Percentiles rank a stretch among this genome's conserved stretches.
phyloP scores from a whole-genome alignment of 768 basidiomycete species.

The Suillus bovinus region DNA sequence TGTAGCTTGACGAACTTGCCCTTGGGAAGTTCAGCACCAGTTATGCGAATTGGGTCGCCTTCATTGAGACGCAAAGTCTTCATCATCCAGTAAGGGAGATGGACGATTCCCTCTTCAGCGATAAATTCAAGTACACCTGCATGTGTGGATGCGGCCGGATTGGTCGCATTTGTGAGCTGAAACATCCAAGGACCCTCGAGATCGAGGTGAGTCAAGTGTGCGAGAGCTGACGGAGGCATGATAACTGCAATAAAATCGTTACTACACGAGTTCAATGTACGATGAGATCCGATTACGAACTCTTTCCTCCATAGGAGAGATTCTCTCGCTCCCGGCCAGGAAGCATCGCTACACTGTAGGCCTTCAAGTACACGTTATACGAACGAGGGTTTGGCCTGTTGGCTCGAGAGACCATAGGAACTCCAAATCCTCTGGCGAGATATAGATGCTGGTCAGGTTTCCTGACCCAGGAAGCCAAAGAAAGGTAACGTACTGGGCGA shows the following conservation, averaged over 20 bases:
- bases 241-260: constrained; percentile 60
- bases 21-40: constrained; percentile 84
- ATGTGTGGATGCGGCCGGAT: constrained; percentile 84
- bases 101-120: constrained; percentile 92
- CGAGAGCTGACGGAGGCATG: constrained; percentile 95
- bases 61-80: constrained; percentile 90
- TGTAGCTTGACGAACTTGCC: constrained; percentile 97
- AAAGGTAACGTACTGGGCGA: constrained; percentile 53
- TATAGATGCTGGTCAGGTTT: constrained; percentile 20
- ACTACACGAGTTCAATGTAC: constrained; percentile 10
- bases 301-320: constrained; percentile 96
- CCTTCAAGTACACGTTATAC: constrained; percentile 92
- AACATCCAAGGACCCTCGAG: constrained; percentile 96
- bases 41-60: constrained; percentile 93
- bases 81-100: constrained; percentile 99
- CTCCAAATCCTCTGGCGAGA: constrained; percentile 51
- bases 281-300: constrained; percentile 50
- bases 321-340: constrained; percentile 85
- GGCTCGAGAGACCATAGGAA: constrained; percentile 45
- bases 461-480: neutral
- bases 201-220: constrained; percentile 83
- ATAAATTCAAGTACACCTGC: constrained; percentile 99
- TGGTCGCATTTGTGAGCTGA: constrained; percentile 87
- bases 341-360: constrained; percentile 94
- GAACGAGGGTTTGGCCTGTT: constrained; percentile 62